phyloP scores from a whole-genome alignment of 164 flowering plant species.

The Sextonia rubra region DNA sequence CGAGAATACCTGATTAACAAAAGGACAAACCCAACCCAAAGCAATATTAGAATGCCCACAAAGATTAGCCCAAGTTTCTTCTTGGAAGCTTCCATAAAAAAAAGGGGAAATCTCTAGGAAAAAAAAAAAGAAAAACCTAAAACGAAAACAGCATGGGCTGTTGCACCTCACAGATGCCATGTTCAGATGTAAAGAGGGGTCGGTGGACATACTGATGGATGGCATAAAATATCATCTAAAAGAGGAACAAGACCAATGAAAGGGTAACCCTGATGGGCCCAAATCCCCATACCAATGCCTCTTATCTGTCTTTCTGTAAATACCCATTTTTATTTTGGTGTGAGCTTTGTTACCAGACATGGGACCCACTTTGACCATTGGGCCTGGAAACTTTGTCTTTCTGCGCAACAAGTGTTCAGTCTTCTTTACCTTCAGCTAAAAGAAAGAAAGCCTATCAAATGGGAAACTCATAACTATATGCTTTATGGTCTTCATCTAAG shows the following conservation, averaged over 20 bases:
- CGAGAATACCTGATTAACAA: too few relatives aligned
- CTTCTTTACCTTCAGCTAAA: too few relatives aligned
- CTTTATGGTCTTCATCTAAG: neutral
- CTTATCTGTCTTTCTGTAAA: neutral
- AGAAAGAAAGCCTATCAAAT: neutral
- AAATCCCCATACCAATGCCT: neutral
- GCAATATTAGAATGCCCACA: too few relatives aligned
- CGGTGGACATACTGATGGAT: constrained; percentile 11
- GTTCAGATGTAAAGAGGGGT: neutral
- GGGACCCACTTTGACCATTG: constrained; percentile 7
- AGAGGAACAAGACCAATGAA: constrained; percentile 8
- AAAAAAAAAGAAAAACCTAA: too few relatives aligned
- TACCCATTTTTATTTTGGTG: neutral
- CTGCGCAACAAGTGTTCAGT: too few relatives aligned
- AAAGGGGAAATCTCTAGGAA: too few relatives aligned
- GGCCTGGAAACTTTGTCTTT: neutral
- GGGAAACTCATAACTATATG: neutral
- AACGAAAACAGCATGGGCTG: too few relatives aligned
- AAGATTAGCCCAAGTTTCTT: too few relatives aligned
- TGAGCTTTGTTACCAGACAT: neutral
- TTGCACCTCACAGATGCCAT: too few relatives aligned
- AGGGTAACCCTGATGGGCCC: neutral
- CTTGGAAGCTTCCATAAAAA: too few relatives aligned
- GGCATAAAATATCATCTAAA: constrained; percentile 1
- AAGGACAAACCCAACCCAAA: too few relatives aligned